These are phyloP conservation scores for Phyllachora maydis DNA, from an alignment of 2,329 filamentous ascomycete species.

Conservation along the genomic window DNA sequence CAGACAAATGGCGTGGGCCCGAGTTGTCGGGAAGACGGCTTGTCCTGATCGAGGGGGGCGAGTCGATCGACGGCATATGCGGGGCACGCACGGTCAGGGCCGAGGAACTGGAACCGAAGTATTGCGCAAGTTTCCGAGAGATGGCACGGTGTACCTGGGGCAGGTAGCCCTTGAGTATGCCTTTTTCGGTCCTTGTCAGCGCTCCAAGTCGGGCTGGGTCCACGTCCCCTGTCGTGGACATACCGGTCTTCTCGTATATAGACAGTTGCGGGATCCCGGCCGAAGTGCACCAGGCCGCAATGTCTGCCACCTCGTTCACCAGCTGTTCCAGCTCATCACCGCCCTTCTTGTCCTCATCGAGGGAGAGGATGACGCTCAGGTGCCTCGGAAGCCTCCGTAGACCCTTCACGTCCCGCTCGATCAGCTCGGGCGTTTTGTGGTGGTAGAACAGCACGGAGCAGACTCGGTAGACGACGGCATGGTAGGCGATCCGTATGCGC, in stretches of 20 bases:
- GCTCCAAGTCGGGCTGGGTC: too few relatives aligned
- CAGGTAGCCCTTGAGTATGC: constrained; percentile 74
- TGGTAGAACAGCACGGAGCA: constrained; percentile 81
- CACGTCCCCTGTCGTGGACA: too few relatives aligned
- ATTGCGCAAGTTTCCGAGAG: constrained; percentile 59
- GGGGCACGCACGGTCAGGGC: constrained; percentile 53
- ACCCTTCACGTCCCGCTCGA: constrained; percentile 64
- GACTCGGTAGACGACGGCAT: constrained; percentile 56
- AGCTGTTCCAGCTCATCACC: constrained; percentile 62
- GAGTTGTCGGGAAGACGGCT: constrained; percentile 18
- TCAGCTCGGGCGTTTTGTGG: constrained; percentile 84
- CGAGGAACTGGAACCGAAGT: constrained; percentile 64
- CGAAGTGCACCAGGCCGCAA: constrained; percentile 83
- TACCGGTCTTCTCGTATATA: constrained; percentile 83
- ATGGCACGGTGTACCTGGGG: constrained; percentile 67
- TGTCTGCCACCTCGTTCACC: constrained; percentile 77
- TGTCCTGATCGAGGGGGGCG: constrained; percentile 21
- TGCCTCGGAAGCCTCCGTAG: constrained; percentile 63
- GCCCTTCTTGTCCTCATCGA: constrained; percentile 48
- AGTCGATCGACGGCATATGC: constrained; percentile 38
- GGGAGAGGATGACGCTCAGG: constrained; percentile 65
- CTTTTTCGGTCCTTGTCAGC: too few relatives aligned
- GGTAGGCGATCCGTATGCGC: constrained; percentile 59
- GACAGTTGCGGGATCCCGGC: constrained; percentile 75
- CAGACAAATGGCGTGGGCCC: constrained; percentile 20